These are phyloP conservation scores for Rhodotorula babjevae DNA, from an alignment of 768 basidiomycete species.

Conservation along the genomic window DNA sequence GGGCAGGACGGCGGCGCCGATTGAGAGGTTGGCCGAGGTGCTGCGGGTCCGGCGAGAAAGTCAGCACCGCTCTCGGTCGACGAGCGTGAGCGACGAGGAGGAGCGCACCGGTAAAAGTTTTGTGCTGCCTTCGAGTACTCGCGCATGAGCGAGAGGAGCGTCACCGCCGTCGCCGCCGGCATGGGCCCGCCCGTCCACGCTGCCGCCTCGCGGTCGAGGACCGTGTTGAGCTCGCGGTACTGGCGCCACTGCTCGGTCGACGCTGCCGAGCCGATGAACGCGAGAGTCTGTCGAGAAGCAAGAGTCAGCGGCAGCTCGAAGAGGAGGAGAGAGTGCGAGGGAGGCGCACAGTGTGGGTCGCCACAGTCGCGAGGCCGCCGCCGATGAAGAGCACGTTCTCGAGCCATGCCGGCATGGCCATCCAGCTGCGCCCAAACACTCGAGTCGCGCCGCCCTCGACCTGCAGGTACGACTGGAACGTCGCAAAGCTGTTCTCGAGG, in stretches of 20 bases:
- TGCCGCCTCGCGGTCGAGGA: not conserved
- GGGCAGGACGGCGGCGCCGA: slow-evolving; percentile 5
- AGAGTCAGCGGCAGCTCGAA: not conserved
- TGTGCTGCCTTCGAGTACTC: not conserved
- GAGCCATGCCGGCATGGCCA: not conserved
- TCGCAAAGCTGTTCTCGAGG: not conserved
- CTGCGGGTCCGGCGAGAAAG: no score
- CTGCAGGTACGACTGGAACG: not conserved
- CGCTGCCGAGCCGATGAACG: not conserved
- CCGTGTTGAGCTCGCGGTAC: not conserved
- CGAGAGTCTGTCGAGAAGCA: not conserved
- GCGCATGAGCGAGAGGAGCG: not conserved
- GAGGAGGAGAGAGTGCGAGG: not conserved
- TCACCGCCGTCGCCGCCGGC: no score
- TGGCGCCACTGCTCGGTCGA: not conserved
- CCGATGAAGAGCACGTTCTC: slow-evolving; percentile 1
- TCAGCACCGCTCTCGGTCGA: no score
- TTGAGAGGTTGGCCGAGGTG: not conserved
- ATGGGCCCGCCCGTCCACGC: not conserved
- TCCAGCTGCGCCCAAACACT: not conserved
- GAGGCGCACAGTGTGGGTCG: not conserved
- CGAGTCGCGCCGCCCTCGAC: not conserved
- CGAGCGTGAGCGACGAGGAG: no score
- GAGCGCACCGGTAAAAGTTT: not conserved
- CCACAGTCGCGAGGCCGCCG: not conserved